These are phyloP conservation scores for Lodderomyces theae DNA, from an alignment of 1,139 yeast species.

Conservation along the genomic window DNA sequence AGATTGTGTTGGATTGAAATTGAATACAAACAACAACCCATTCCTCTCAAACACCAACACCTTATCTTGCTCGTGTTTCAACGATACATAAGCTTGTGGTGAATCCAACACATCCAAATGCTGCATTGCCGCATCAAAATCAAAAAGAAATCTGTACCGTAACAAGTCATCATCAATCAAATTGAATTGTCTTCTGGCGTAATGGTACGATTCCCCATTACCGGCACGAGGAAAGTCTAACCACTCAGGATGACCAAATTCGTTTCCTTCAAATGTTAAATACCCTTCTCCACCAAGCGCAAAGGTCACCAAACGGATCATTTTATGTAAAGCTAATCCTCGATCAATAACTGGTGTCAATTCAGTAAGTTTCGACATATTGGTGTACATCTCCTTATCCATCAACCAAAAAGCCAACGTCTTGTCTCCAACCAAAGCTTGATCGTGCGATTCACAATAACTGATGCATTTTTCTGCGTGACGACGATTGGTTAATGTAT, in stretches of 20 bases:
- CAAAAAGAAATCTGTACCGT: slow-evolving; percentile 73
- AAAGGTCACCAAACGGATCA: slow-evolving; percentile 84
- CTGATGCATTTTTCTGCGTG: slow-evolving; percentile 87
- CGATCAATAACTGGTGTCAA: slow-evolving; percentile 79
- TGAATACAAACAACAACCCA: slow-evolving; percentile 79
- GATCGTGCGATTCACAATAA: slow-evolving; percentile 95
- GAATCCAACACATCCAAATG: slow-evolving; percentile 75
- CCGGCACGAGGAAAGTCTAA: slow-evolving; percentile 93
- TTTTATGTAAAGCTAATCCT: slow-evolving; percentile 85
- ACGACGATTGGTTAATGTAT: slow-evolving; percentile 84
- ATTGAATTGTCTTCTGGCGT: slow-evolving; percentile 93
- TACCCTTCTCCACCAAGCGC: slow-evolving; percentile 95
- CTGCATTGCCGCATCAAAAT: slow-evolving; percentile 85
- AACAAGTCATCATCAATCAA: slow-evolving; percentile 75
- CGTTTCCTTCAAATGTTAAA: slow-evolving; percentile 94
- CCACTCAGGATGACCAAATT: slow-evolving; percentile 99
- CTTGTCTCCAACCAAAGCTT: slow-evolving; percentile 95
- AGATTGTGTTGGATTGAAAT: slow-evolving; percentile 83
- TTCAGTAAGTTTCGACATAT: slow-evolving; percentile 78
- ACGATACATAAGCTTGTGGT: slow-evolving; percentile 80
- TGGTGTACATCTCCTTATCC: slow-evolving; percentile 98
- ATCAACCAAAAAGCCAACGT: slow-evolving; percentile 96
- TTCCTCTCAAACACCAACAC: slow-evolving; percentile 86
- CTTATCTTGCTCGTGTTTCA: slow-evolving; percentile 86
- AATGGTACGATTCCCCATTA: slow-evolving; percentile 83